Evolutionary conservation across 2,329 filamentous ascomycete species (phyloP), one percentile per base, ranked within the genome.

Genomic region (Beauveria caledonica): DNA sequence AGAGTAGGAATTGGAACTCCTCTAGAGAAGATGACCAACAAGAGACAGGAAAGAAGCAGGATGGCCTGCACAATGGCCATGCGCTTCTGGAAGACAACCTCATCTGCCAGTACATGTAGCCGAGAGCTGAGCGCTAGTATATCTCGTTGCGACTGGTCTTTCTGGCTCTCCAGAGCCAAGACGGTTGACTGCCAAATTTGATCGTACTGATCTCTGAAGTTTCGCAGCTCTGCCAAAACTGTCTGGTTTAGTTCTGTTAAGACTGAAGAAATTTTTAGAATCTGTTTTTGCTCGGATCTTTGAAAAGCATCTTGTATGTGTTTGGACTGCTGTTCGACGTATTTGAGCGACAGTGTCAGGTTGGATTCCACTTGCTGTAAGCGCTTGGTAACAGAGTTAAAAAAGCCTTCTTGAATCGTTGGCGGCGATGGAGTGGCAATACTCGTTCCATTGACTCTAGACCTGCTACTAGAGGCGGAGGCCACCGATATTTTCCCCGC

Each of bases 121-220:
- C 94, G 84, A 9, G 86, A 78, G 67, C 87, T 90, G 58, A 97
- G 80, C 3, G 92, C 92, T 46, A 92, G 80, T 62, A 96, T 87
- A 70, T 97, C 92, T 60, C 86, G 82, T 68, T 92, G 86, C 17
- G 90, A 90, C 66, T 91, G 87, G 69, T 96, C 89, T 46, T 91
- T 86, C 72, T 97, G 93, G 46, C 86, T 87, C 71, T 97, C 92
- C 15, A 97, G 83, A 33, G 95, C 92, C 60, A 96, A 87, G 23
- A 97, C 88, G 11, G 95, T 97, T 21, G 89, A 93, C 73, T 96
- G 92, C 92, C 93, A 97, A 13, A 97, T 86, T 69, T 97, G 90
- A 70, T 97, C 93, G 72, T 97, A 97, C 71, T 97, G 89, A 62
- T 87, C 85, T 57, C 90, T 84, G 64, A 94, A 88, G 54, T 82